A percentile compares a stretch with the other conserved stretches of the same genome.
Evolutionary conservation across 257 asterid species (phyloP).

Genomic region (Petrea volubilis): DNA sequence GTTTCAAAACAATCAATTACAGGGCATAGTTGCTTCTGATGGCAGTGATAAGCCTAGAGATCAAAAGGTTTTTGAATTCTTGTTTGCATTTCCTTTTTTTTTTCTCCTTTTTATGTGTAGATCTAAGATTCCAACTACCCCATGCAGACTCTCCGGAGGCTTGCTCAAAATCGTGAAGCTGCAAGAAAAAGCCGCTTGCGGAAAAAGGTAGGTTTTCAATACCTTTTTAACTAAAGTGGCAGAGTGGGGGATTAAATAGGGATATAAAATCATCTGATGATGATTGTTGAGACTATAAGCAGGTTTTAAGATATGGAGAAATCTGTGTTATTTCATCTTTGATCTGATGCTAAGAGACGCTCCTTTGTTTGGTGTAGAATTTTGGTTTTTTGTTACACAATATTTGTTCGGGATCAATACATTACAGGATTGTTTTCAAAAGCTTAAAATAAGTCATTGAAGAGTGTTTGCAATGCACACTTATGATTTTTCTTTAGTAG

Average conservation of each 20-base stretch:
- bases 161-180: conserved; percentile 99
- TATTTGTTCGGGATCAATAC: too few species aligned
- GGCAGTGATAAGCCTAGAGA: conserved; percentile 97
- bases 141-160: conserved; percentile 79
- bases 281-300: background rate
- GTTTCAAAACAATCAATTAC: conserved; percentile 60
- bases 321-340: background rate
- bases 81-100: background rate
- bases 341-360: background rate
- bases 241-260: too few species aligned
- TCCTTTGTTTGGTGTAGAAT: background rate
- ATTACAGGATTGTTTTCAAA: too few species aligned
- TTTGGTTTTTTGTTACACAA: background rate
- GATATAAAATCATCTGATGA: background rate
- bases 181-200: conserved; percentile 96
- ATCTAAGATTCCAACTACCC: conserved; percentile 23
- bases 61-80: conserved; percentile 67
- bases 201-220: conserved; percentile 68
- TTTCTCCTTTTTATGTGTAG: background rate
- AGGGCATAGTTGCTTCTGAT: conserved; percentile 68
- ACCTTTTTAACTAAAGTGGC: too few species aligned
- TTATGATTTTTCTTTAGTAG: too few species aligned
- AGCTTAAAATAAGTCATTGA: too few species aligned
- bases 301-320: background rate
- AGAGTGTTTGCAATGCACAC: too few species aligned